Conservation (phyloP, 1,139 yeast species). For the Arxiozyma slooffiae region DNA sequence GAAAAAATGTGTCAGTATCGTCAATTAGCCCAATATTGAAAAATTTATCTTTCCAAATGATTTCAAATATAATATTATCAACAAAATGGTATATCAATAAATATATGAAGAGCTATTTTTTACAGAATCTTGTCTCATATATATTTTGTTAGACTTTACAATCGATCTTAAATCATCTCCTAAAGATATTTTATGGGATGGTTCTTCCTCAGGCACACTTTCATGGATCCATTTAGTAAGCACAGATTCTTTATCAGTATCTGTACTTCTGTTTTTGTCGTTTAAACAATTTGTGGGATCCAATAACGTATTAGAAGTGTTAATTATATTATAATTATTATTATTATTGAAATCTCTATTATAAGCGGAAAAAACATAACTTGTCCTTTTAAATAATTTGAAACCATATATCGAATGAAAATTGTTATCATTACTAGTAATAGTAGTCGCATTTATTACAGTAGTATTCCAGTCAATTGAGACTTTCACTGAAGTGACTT, state of each 20-base stretch:
- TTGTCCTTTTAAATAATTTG: not conserved
- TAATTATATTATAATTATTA: too few species aligned
- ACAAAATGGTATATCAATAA: slow-evolving; percentile 9
- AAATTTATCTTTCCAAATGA: slow-evolving; percentile 12
- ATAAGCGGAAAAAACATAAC: not conserved
- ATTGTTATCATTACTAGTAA: not conserved
- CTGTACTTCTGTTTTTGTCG: not conserved
- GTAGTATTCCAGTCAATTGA: not conserved
- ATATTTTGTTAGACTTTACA: not conserved
- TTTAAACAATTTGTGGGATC: not conserved
- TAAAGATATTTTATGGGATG: not conserved
- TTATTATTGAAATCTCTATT: not conserved
- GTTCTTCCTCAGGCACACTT: slow-evolving; percentile 1
- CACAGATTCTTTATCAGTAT: not conserved
- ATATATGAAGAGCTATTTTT: not conserved
- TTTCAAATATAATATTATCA: slow-evolving; percentile 10
- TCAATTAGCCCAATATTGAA: not conserved
- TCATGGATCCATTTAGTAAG: slow-evolving; percentile 1
- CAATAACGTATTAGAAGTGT: not conserved
- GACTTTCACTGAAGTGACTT: slow-evolving; percentile 1
- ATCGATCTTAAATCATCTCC: not conserved
- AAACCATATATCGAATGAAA: not conserved
- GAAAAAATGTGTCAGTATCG: slow-evolving; percentile 12
- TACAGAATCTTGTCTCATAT: too few species aligned
- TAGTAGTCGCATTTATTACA: not conserved